Conservation (phyloP, 2,329 filamentous ascomycete species). For the Cyphellophora attinorum region DNA sequence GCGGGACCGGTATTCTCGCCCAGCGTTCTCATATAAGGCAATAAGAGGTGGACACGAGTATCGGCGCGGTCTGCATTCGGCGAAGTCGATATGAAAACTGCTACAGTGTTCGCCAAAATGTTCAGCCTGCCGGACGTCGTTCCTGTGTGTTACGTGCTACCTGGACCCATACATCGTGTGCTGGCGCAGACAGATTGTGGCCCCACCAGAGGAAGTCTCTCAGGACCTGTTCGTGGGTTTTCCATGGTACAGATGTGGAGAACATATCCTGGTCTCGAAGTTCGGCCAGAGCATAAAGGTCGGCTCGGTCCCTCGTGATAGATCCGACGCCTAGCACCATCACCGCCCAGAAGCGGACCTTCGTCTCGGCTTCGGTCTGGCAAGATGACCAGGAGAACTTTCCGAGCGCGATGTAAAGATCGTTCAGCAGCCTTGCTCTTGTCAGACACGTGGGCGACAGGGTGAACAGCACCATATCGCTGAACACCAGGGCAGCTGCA, state of each 20-base stretch:
- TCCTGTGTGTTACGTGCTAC: too few relatives aligned
- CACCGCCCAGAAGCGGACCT: neutral
- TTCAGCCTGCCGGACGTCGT: too few relatives aligned
- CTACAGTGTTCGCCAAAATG: too few relatives aligned
- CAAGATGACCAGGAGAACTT: neutral
- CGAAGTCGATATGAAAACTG: too few relatives aligned
- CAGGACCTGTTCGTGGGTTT: too few relatives aligned
- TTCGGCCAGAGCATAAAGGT: too few relatives aligned
- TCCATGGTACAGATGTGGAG: too few relatives aligned
- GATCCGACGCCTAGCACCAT: neutral
- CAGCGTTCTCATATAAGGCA: too few relatives aligned
- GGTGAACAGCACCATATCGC: neutral
- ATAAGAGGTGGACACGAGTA: too few relatives aligned
- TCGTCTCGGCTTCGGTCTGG: neutral
- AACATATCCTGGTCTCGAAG: too few relatives aligned
- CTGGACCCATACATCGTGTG: conserved; percentile 1
- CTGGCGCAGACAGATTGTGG: neutral
- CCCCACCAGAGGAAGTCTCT: neutral
- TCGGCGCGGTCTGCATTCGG: too few relatives aligned
- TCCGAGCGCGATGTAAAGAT: neutral
- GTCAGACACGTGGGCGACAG: neutral
- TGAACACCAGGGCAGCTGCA: neutral
- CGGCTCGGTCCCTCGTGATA: neutral
- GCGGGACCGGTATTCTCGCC: too few relatives aligned
- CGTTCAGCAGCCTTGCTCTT: neutral